phyloP scores from a whole-genome alignment of 768 basidiomycete species.

The Daedaleopsis nitida region DNA sequence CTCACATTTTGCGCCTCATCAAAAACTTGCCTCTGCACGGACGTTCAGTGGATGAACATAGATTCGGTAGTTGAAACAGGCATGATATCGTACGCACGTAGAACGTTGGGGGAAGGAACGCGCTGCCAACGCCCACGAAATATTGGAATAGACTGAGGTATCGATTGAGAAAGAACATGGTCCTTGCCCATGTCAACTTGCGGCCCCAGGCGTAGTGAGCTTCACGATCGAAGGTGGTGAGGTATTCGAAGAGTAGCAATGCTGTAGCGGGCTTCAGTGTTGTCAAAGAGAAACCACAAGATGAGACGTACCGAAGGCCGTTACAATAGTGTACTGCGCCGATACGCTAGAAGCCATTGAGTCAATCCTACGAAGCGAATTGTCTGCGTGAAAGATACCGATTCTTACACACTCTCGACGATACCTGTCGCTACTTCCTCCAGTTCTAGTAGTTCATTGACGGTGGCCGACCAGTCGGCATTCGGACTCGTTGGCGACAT shows the following conservation, averaged over 20 bases:
- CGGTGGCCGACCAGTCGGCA: no score
- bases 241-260: not conserved
- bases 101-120: not conserved
- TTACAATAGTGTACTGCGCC: no score
- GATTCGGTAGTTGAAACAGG: not conserved
- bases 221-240: not conserved
- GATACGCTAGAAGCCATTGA: no score
- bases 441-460: no score
- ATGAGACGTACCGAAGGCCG: no score
- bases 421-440: no score
- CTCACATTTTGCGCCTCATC: not conserved
- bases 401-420: no score
- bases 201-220: not conserved
- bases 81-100: not conserved
- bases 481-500: no score
- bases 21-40: not conserved
- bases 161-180: conserved; percentile 2
- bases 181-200: not conserved
- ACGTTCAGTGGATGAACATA: not conserved
- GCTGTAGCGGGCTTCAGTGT: not conserved
- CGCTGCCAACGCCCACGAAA: not conserved
- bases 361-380: no score
- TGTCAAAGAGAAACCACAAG: no score
- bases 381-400: no score
- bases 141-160: conserved; percentile 1